Evolutionary conservation across 352 stramenopile genomes (phyloP).

Genomic region (Stramenopiles sp.): DNA sequence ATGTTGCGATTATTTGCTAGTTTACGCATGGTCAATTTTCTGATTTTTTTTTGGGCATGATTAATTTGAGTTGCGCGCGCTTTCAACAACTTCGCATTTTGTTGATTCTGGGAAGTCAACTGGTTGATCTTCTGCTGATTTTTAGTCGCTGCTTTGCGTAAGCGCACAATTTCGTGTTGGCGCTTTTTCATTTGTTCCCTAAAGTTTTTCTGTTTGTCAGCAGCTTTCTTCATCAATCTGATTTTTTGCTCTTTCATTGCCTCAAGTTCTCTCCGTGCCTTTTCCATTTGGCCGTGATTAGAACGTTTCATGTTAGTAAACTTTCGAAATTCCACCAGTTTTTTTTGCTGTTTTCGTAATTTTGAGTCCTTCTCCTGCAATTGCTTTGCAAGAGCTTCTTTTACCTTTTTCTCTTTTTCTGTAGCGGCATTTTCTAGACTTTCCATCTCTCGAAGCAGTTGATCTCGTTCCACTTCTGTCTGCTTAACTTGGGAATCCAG

Average conservation of each 20-base stretch:
- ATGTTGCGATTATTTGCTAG: neutral
- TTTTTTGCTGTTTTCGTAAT: constrained; percentile 2
- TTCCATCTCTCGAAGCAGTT: constrained; percentile 5
- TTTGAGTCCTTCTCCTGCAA: neutral
- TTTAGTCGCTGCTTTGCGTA: neutral
- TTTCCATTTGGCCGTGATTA: neutral
- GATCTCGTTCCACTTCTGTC: neutral
- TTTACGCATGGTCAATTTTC: constrained; percentile 2
- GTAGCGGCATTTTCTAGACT: neutral
- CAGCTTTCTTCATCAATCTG: neutral
- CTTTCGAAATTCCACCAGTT: neutral
- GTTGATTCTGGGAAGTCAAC: neutral
- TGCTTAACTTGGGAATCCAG: constrained; percentile 1
- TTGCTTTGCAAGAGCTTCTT: neutral
- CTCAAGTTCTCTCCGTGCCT: neutral
- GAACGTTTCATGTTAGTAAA: constrained; percentile 1
- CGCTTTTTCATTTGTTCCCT: constrained; percentile 5
- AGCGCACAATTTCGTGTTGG: neutral
- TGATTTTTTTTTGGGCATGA: constrained; percentile 1
- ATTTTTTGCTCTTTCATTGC: constrained; percentile 6
- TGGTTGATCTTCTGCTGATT: neutral
- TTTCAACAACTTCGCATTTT: neutral
- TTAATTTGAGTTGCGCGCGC: neutral
- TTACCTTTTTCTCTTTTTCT: neutral
- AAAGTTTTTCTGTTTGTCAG: neutral